Evolutionary conservation across 306 rosid genomes (phyloP).

Genomic region (Adenanthera pavonina): DNA sequence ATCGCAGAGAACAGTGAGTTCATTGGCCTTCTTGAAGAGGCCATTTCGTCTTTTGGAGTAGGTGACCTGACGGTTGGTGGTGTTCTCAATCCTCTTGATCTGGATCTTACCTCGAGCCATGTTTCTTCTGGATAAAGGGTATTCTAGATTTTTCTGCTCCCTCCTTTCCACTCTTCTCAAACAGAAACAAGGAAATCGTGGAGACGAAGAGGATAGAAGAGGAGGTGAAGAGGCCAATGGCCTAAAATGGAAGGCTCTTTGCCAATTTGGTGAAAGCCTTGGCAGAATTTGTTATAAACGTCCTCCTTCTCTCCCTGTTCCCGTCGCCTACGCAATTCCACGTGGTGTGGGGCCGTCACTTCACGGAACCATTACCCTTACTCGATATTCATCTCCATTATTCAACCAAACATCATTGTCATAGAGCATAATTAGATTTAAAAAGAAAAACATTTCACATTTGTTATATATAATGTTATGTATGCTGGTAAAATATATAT

Average conservation of each 20-base stretch:
- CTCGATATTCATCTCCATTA: too few relatives aligned
- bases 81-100: conserved; percentile 92
- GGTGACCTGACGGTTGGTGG: conserved; percentile 81
- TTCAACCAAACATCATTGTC: too few relatives aligned
- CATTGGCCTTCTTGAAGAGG: conserved; percentile 87
- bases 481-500: too few relatives aligned
- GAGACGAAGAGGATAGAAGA: background rate
- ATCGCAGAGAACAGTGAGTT: conserved; percentile 89
- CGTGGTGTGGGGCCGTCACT: conserved; percentile 57
- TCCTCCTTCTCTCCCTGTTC: conserved; percentile 19
- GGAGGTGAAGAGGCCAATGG: conserved; percentile 33
- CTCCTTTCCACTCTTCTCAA: background rate
- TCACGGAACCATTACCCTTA: conserved; percentile 35
- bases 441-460: too few relatives aligned
- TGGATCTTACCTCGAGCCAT: conserved; percentile 98
- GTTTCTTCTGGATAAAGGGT: background rate
- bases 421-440: too few relatives aligned
- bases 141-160: conserved; percentile 3
- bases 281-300: conserved; percentile 48
- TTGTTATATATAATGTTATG: too few relatives aligned
- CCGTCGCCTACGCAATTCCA: conserved; percentile 33
- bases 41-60: conserved; percentile 87
- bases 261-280: conserved; percentile 60
- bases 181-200: background rate
- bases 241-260: conserved; percentile 56